Percentiles rank a stretch among this genome's conserved stretches.
Conservation (phyloP, 164 flowering plant genomes). For the Nelumbo lutea region DNA sequence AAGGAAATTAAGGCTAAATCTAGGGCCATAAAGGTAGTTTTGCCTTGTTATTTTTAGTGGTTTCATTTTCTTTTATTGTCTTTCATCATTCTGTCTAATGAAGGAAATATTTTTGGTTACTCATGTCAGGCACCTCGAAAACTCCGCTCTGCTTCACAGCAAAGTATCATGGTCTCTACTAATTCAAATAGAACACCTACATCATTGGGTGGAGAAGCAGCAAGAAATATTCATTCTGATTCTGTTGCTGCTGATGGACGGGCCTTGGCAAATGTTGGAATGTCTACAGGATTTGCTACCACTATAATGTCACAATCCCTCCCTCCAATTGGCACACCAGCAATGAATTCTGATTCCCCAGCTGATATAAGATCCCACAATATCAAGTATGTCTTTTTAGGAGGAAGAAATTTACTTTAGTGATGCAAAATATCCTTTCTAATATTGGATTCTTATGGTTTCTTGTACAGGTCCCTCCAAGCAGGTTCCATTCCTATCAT, state of each 20-base stretch:
- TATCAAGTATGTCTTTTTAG: slow-evolving; percentile 34
- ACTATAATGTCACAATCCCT: slow-evolving; percentile 42
- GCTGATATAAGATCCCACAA: slow-evolving; percentile 39
- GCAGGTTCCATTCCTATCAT: slow-evolving; percentile 28
- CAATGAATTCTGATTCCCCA: slow-evolving; percentile 42
- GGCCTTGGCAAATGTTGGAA: slow-evolving; percentile 32
- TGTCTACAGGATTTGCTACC: slow-evolving; percentile 36
- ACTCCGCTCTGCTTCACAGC: slow-evolving; percentile 34
- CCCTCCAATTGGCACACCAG: slow-evolving; percentile 85
- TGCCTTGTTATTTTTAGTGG: not conserved
- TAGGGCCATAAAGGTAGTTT: slow-evolving; percentile 53
- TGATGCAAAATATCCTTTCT: not conserved
- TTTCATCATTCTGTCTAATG: not conserved
- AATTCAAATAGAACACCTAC: slow-evolving; percentile 32
- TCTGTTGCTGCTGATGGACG: slow-evolving; percentile 33
- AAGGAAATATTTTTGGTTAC: slow-evolving; percentile 1
- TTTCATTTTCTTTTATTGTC: not conserved
- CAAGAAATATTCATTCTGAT: slow-evolving; percentile 26
- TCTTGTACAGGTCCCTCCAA: slow-evolving; percentile 46
- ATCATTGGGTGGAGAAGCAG: slow-evolving; percentile 33
- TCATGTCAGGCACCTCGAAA: slow-evolving; percentile 53
- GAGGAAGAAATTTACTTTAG: not conserved
- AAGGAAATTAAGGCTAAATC: slow-evolving; percentile 82
- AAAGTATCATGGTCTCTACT: slow-evolving; percentile 26
- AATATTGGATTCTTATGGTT: not conserved